Conservation (phyloP, 1,284 basidiomycete species). For the Irpex rosettiformis region DNA sequence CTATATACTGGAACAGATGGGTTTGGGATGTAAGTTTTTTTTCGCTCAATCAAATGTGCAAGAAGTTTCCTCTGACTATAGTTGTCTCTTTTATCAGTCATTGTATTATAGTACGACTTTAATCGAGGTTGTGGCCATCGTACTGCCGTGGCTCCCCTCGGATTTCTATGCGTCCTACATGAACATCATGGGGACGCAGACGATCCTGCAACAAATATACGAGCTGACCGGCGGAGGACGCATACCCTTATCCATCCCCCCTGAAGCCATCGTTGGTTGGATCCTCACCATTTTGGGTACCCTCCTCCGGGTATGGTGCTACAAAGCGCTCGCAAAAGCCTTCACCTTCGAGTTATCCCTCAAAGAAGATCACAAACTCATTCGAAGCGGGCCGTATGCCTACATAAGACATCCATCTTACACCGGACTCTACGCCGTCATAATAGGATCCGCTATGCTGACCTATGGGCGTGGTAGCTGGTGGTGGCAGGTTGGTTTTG, state of each 20-base stretch:
- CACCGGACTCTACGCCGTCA: not conserved
- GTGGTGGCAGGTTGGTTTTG: not conserved
- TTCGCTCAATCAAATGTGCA: not conserved
- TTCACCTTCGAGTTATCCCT: constrained; percentile 8
- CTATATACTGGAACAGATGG: not conserved
- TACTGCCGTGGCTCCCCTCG: not conserved
- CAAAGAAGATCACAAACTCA: constrained; percentile 1
- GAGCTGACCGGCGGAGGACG: not conserved
- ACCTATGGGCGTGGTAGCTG: not conserved
- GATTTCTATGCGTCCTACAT: not conserved
- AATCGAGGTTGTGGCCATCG: not conserved
- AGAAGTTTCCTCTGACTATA: not conserved
- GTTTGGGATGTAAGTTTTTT: not conserved
- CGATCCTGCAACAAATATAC: not conserved
- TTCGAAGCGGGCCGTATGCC: constrained; percentile 7
- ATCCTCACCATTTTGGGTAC: not conserved
- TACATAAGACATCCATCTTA: constrained; percentile 9
- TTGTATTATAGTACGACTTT: not conserved
- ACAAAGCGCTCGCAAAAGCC: not conserved
- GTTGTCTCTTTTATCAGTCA: not conserved
- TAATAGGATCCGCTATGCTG: not conserved
- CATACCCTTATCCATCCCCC: not conserved
- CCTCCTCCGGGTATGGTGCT: constrained; percentile 1
- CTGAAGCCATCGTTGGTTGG: not conserved
- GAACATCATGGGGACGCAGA: no score